A percentile compares a stretch with the other conserved stretches of the same genome.
These are phyloP conservation scores for Trametes punicea DNA, from an alignment of 768 basidiomycete genomes.

Conservation along the genomic window DNA sequence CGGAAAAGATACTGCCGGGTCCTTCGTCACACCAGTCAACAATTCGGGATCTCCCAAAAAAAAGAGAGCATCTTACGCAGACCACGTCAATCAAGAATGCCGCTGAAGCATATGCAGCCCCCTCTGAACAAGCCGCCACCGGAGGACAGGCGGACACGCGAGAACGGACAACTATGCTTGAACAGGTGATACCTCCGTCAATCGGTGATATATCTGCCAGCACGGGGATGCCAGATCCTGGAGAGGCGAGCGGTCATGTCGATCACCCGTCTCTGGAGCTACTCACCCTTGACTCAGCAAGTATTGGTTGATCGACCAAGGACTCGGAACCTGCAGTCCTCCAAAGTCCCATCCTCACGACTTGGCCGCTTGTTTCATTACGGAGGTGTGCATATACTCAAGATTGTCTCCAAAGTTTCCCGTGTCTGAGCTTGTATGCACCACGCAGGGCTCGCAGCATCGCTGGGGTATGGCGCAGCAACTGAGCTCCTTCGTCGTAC, in stretches of 20 bases:
- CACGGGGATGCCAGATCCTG: neutral
- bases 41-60: no score
- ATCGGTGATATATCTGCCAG: conserved; percentile 5
- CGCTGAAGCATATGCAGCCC: no score
- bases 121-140: no score
- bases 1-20: no score
- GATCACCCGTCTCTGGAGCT: neutral
- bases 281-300: neutral
- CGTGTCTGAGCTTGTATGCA: neutral
- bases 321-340: conserved; percentile 60
- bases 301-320: conserved; percentile 7
- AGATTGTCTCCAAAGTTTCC: neutral
- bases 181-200: neutral
- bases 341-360: conserved; percentile 87
- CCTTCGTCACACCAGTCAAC: no score
- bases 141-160: neutral
- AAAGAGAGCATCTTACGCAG: no score
- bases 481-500: conserved; percentile 79
- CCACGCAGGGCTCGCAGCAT: conserved; percentile 78
- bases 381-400: conserved; percentile 55
- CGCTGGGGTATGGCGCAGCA: conserved; percentile 85
- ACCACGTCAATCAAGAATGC: no score
- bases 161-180: neutral
- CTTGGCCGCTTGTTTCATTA: conserved; percentile 92
- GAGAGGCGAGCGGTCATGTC: neutral